A percentile compares a stretch with the other conserved stretches of the same genome.
phyloP scores from a whole-genome alignment of 2,329 filamentous ascomycete species.

The Diaporthe helianthi region DNA sequence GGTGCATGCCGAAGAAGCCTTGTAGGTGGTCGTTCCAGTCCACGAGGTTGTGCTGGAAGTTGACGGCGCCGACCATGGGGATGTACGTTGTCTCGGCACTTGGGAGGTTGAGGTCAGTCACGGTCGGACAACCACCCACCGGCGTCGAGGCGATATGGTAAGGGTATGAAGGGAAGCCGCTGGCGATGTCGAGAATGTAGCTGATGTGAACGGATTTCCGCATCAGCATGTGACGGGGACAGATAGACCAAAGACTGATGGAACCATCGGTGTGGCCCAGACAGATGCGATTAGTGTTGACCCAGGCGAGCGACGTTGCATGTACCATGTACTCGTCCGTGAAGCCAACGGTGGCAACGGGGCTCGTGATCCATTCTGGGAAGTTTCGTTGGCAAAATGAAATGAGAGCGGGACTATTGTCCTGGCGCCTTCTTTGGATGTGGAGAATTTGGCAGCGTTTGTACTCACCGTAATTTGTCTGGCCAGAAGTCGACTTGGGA shows the following conservation, averaged over 20 bases:
- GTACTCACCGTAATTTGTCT: constrained; percentile 50
- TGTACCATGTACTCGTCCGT: constrained; percentile 54
- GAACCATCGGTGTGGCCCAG: constrained; percentile 65
- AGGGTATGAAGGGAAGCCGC: constrained; percentile 63
- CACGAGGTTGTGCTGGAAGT: constrained; percentile 60
- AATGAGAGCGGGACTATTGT: background rate
- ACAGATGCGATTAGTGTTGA: constrained; percentile 60
- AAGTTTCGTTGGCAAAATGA: background rate
- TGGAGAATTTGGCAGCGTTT: background rate
- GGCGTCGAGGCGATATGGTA: constrained; percentile 63
- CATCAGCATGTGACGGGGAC: constrained; percentile 55
- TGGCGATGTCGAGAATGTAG: constrained; percentile 60
- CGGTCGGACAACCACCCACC: constrained; percentile 58
- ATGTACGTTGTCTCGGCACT: constrained; percentile 61
- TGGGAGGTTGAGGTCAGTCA: constrained; percentile 61
- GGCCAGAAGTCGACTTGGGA: constrained; percentile 42
- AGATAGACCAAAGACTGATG: constrained; percentile 63
- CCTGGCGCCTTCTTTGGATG: no score
- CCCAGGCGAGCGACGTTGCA: constrained; percentile 62
- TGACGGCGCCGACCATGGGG: constrained; percentile 53
- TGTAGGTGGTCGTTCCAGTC: constrained; percentile 63
- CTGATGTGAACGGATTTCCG: constrained; percentile 62
- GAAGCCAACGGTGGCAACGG: constrained; percentile 54
- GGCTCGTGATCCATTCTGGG: constrained; percentile 53
- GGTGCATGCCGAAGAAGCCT: constrained; percentile 60